Conservation (phyloP, 73 alveolate species). For the Blepharisma stoltei region DNA sequence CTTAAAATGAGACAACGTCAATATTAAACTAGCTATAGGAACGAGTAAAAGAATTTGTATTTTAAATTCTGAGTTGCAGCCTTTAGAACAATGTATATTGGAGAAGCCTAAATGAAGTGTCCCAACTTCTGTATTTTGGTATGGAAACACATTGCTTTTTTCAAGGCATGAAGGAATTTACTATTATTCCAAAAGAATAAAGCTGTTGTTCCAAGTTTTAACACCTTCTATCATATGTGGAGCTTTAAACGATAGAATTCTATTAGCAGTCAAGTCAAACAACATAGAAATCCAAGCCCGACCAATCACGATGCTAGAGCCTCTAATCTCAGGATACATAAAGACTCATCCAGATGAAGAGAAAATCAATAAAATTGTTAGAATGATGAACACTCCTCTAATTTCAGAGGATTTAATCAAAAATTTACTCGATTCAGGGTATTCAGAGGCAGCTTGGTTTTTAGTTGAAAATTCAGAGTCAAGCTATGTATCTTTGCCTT, state of each 20-base stretch:
- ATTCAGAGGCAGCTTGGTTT: slow-evolving; percentile 14
- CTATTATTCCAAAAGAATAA: not conserved
- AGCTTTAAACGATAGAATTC: not conserved
- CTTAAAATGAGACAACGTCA: not conserved
- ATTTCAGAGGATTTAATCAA: not conserved
- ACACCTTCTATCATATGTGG: slow-evolving; percentile 1
- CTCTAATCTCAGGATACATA: not conserved
- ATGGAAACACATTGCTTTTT: not conserved
- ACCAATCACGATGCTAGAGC: not conserved
- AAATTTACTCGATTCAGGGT: not conserved
- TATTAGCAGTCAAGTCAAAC: not conserved
- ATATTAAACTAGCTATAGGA: not conserved
- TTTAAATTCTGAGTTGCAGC: not conserved
- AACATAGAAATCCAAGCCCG: not conserved
- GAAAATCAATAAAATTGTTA: not conserved
- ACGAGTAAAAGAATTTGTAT: slow-evolving; percentile 20
- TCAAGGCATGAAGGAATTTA: not conserved
- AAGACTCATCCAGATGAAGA: not conserved
- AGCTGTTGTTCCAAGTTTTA: not conserved
- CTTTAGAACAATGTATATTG: not conserved
- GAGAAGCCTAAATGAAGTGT: no score
- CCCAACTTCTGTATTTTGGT: slow-evolving; percentile 16
- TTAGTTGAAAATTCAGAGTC: not conserved
- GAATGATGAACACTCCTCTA: not conserved
- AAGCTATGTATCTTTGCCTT: not conserved